Conservation (phyloP, 495 filamentous ascomycete species). For the Penicillium paradoxum region DNA sequence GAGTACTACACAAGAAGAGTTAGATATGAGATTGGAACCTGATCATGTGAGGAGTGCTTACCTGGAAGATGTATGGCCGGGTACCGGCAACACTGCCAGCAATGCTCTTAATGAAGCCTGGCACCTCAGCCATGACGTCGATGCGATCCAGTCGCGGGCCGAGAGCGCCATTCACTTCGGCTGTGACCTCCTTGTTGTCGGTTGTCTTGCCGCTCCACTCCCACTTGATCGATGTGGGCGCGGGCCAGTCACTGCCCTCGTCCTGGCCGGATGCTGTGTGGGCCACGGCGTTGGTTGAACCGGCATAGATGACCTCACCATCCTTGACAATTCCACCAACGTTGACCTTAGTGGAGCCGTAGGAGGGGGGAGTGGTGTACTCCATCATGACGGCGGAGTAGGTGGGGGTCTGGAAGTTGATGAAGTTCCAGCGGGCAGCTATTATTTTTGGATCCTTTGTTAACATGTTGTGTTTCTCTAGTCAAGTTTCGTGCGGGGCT, state of each 20-base stretch:
- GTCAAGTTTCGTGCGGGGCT: not conserved
- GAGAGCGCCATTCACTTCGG: conserved; percentile 61
- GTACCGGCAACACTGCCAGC: conserved; percentile 82
- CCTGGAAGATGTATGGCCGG: conserved; percentile 97
- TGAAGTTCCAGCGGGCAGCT: conserved; percentile 92
- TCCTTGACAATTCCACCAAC: conserved; percentile 80
- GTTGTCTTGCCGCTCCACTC: conserved; percentile 73
- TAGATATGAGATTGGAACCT: not conserved
- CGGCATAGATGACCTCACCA: conserved; percentile 71
- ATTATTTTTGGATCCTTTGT: conserved; percentile 1
- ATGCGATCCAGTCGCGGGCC: conserved; percentile 75
- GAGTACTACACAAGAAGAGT: conserved; percentile 49
- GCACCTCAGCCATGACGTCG: conserved; percentile 95
- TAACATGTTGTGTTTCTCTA: not conserved
- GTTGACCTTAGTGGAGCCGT: conserved; percentile 80
- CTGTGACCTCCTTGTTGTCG: conserved; percentile 67
- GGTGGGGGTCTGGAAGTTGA: conserved; percentile 81
- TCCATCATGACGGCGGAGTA: conserved; percentile 93
- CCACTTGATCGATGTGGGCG: conserved; percentile 70
- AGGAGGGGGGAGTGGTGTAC: conserved; percentile 90
- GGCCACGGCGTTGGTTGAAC: conserved; percentile 52
- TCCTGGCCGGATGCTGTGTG: conserved; percentile 69
- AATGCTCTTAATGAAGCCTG: conserved; percentile 89
- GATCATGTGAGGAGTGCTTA: conserved; percentile 25
- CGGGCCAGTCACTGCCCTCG: conserved; percentile 79